These are phyloP conservation scores for Pseudopyrenochaeta lycopersici DNA, from an alignment of 2,329 filamentous ascomycete genomes.

Conservation along the genomic window DNA sequence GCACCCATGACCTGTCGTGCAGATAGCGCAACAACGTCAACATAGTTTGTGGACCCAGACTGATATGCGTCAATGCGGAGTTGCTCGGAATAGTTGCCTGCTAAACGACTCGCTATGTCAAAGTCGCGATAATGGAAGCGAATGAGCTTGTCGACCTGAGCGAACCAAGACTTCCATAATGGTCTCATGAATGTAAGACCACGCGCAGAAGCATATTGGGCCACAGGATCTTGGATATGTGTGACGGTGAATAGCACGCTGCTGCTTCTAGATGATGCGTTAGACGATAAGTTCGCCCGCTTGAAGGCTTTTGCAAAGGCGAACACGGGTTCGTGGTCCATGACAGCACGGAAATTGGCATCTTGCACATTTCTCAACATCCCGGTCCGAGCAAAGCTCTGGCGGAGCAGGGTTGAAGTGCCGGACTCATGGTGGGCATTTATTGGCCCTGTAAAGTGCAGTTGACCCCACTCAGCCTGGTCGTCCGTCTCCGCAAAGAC, in stretches of 20 bases:
- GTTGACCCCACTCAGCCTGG: slow-evolving; percentile 82
- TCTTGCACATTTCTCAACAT: slow-evolving; percentile 73
- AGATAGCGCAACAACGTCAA: slow-evolving; percentile 78
- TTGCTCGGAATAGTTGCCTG: slow-evolving; percentile 76
- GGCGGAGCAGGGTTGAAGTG: slow-evolving; percentile 70
- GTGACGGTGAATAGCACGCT: slow-evolving; percentile 78
- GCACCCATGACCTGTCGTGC: slow-evolving; percentile 83
- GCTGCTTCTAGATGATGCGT: slow-evolving; percentile 15
- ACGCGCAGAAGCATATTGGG: slow-evolving; percentile 79
- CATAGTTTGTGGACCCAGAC: slow-evolving; percentile 78
- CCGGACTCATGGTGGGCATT: slow-evolving; percentile 76
- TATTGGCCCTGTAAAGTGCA: slow-evolving; percentile 77
- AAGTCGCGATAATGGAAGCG: slow-evolving; percentile 82
- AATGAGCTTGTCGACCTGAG: slow-evolving; percentile 69
- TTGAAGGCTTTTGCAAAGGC: slow-evolving; percentile 66
- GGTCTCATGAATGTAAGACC: slow-evolving; percentile 82
- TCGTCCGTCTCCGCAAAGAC: slow-evolving; percentile 78
- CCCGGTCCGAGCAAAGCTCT: slow-evolving; percentile 74
- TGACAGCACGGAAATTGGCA: slow-evolving; percentile 71
- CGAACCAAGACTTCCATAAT: slow-evolving; percentile 80
- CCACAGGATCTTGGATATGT: slow-evolving; percentile 79
- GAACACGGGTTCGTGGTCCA: slow-evolving; percentile 83
- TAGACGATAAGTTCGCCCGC: slow-evolving; percentile 26
- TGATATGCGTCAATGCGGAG: slow-evolving; percentile 75
- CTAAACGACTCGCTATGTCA: slow-evolving; percentile 67